Evolutionary conservation across 768 basidiomycete species (phyloP).

Genomic region (Lentinula lateritia): DNA sequence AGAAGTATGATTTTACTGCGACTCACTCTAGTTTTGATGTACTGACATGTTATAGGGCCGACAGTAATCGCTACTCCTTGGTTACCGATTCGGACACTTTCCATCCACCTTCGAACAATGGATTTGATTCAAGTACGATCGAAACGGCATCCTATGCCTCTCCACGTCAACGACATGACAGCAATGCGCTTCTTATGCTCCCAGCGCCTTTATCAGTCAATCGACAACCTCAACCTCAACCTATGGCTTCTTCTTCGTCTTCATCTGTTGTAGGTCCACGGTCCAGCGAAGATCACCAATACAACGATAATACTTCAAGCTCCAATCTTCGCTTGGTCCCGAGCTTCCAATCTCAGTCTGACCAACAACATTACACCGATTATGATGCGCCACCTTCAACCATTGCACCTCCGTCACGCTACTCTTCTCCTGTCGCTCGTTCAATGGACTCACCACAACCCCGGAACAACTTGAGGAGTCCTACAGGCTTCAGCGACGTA

Average conservation of each 20-base stretch:
- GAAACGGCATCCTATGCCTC: slow-evolving; percentile 46
- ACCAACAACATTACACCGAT: slow-evolving; percentile 26
- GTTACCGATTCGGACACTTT: slow-evolving; percentile 76
- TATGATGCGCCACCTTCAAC: slow-evolving; percentile 20
- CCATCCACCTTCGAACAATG: slow-evolving; percentile 42
- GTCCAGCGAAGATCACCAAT: slow-evolving; percentile 43
- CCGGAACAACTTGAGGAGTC: background rate
- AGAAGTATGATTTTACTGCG: slow-evolving; percentile 20
- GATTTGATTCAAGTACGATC: slow-evolving; percentile 53
- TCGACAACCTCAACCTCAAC: slow-evolving; percentile 31
- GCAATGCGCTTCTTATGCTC: slow-evolving; percentile 64
- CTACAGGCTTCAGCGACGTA: slow-evolving; percentile 42
- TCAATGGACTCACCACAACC: slow-evolving; percentile 6
- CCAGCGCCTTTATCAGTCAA: slow-evolving; percentile 68
- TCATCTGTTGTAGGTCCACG: slow-evolving; percentile 39
- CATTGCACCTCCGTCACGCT: slow-evolving; percentile 23
- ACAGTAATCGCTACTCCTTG: slow-evolving; percentile 64
- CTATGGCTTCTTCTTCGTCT: slow-evolving; percentile 32
- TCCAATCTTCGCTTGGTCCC: slow-evolving; percentile 39
- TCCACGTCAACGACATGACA: slow-evolving; percentile 62
- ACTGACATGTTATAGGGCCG: slow-evolving; percentile 19
- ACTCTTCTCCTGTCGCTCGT: slow-evolving; percentile 6
- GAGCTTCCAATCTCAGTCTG: slow-evolving; percentile 27
- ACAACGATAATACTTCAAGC: slow-evolving; percentile 30
- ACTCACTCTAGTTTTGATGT: slow-evolving; percentile 9